Base-by-base conservation (phyloP, 495 filamentous ascomycete genomes). In the Tuber magnatum region DNA sequence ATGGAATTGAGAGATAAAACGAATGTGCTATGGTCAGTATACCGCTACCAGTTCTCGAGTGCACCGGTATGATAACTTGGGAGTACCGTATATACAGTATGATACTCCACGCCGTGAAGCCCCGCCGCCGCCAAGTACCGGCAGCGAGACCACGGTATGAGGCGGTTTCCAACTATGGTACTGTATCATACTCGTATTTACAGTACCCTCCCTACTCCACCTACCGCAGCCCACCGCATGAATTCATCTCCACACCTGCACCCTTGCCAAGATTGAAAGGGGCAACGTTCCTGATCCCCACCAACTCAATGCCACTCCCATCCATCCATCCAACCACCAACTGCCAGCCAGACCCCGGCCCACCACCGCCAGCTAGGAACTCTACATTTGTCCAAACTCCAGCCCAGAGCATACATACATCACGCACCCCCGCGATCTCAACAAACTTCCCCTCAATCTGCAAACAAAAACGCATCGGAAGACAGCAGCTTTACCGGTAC, bases 401-500 rank as follows among this genome's bases (percentile, higher is more conserved):
- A 35, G 56, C 35, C 56, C 32, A 65, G 32, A 35, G 35, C 56
- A 65, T 65, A 65, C 56, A 35, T 65, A 65, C 56, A 12, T 65
- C 28, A 35, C 56, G 28, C 56, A 35, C 56, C 56, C 32, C 56
- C 28, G 56, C 28, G 56, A 65, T 65, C 56, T 65, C 56, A 65
- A 35, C 56, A 65, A 65, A 65, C 28, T 35, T 35, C 56, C 28
- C 56, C 56, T 65, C 56, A 65, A 65, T 65, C 56, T 65, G 56
- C 56, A 65, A 65, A 65, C 56, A 65, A 65, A 65, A 65, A 65
- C 28, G 56, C 56, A 65, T 65, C 56, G 56, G 56, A 65, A 65
- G 56, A 7, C 56, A 65, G 2, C 56, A 35, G 56, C 14, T 32
- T 65, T 35, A 35, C 56, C 56, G 56, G 56, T 35, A 65, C 32